A percentile compares a stretch with the other conserved stretches of the same genome.
Evolutionary conservation across 495 filamentous ascomycete genomes (phyloP).

Genomic region (Aspergillus ostianus): DNA sequence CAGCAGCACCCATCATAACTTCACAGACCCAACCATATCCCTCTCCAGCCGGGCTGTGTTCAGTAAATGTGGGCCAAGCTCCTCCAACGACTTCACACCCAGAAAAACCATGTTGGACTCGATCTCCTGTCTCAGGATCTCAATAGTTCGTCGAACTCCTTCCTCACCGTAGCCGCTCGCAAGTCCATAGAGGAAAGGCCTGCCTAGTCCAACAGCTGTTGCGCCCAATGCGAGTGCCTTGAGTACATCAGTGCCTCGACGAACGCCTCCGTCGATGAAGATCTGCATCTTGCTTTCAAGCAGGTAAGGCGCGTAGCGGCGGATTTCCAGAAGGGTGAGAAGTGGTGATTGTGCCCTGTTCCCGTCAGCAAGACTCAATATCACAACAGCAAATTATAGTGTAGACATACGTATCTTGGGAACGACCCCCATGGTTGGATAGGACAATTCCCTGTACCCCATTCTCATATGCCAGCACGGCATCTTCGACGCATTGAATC

Average conservation of each 20-base stretch:
- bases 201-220: conserved; percentile 78
- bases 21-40: conserved; percentile 34
- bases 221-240: conserved; percentile 86
- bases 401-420: conserved; percentile 38
- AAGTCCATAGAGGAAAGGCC: conserved; percentile 86
- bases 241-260: conserved; percentile 81
- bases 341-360: conserved; percentile 73
- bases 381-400: conserved; percentile 3
- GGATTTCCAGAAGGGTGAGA: conserved; percentile 69
- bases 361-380: conserved; percentile 60
- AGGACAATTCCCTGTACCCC: conserved; percentile 80
- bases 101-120: conserved; percentile 41
- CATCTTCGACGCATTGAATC: conserved; percentile 85
- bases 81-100: conserved; percentile 28
- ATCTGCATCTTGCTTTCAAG: conserved; percentile 69
- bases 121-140: conserved; percentile 38
- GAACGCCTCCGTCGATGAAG: conserved; percentile 79
- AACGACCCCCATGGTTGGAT: conserved; percentile 52
- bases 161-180: conserved; percentile 50
- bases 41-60: conserved; percentile 38
- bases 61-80: conserved; percentile 33
- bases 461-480: conserved; percentile 60
- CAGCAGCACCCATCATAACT: conserved; percentile 23
- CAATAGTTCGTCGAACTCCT: conserved; percentile 31
- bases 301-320: conserved; percentile 55